Percentiles rank a stretch among this genome's conserved stretches.
phyloP scores from a whole-genome alignment of 2,329 filamentous ascomycete genomes.

The Furcasterigmium sp. region DNA sequence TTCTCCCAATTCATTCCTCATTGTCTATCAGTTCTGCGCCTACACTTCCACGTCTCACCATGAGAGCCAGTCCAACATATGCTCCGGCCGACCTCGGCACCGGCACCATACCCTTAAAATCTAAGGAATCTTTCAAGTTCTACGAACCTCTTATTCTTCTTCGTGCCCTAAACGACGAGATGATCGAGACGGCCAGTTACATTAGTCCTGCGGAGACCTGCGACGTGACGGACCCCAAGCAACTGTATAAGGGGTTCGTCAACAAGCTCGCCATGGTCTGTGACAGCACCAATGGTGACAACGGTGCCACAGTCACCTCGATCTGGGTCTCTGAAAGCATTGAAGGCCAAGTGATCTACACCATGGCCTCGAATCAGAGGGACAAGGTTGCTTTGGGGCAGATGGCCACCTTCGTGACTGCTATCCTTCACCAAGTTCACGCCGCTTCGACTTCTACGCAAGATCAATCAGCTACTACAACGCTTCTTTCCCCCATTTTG shows the following conservation, averaged over 20 bases:
- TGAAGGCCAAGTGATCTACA: conserved; percentile 19
- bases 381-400: background rate
- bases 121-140: background rate
- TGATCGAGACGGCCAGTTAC: background rate
- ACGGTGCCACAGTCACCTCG: conserved; percentile 22
- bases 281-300: conserved; percentile 17
- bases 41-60: background rate
- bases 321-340: conserved; percentile 18
- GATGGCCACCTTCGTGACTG: background rate
- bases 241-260: conserved; percentile 20
- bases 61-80: background rate
- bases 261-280: conserved; percentile 24
- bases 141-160: conserved; percentile 5
- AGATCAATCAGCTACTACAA: background rate
- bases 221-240: conserved; percentile 8
- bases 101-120: background rate
- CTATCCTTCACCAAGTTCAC: background rate
- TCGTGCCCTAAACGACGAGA: conserved; percentile 3
- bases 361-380: conserved; percentile 23
- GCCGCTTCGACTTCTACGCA: background rate
- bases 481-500: background rate
- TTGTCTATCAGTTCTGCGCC: too few relatives aligned
- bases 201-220: background rate
- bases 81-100: background rate
- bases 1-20: too few relatives aligned